Evolutionary conservation across 148 eudicot species (phyloP), one percentile per base, ranked within the genome.

Genomic region (Nepenthes gracilis): DNA sequence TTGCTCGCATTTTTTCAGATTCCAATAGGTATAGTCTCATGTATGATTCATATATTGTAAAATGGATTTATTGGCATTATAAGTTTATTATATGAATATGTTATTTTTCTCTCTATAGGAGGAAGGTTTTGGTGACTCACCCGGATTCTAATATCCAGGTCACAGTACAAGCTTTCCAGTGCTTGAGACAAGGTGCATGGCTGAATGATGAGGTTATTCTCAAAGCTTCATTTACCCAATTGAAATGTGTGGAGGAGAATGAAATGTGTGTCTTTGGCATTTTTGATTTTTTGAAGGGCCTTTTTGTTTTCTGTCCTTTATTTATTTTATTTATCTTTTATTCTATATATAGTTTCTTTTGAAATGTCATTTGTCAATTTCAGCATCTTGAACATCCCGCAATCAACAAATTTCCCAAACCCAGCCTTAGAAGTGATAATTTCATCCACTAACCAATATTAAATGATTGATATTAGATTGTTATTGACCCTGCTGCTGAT

Each of bases 151-250:
- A 86, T 56, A 93, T 89, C 69, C 72, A 83, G 66, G 89, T 93
- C 38, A 86, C 95, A 50, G 99, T 85, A 62, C 81, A 81, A 64
- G n/a, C 54, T 35, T 62, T 93, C 67, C 85, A 67, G 68, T 93
- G 99, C 71, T 76, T 93, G 84, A 83, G 74, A 61, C 99, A 82
- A 12, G 67, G 81, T 13, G 80, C 78, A 69, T 93, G 99, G 99
- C 70, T 93, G 71, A 89, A 88, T 67, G 99, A 93, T 70, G 99
- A 93, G 87, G 99, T 89, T 56, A 67, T 35, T 60, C 47, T 47
- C 66, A 10, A 33, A 23, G 23, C 23, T 23, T 23, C 23, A 23
- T 23, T 23, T 23, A 23, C 23, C 23, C 23, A 23, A 23, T 23
- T 23, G 23, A 54, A 10, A 47, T 8, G 50, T 8, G 12, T 7